Conservation (phyloP, 2,329 filamentous ascomycete species). For the Fusarium agapanthi region DNA sequence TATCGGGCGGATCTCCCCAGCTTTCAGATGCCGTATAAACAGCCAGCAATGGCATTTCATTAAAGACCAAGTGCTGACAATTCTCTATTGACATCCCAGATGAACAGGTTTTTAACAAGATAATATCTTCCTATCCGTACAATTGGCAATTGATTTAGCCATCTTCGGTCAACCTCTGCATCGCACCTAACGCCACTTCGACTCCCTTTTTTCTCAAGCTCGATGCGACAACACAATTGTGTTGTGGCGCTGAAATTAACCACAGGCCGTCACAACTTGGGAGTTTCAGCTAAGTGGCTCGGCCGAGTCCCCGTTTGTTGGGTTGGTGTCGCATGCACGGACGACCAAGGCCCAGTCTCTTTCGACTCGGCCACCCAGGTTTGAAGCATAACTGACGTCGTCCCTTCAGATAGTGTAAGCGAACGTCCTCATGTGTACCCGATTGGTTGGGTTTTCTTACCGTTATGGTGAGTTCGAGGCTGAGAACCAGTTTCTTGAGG, state of each 20-base stretch:
- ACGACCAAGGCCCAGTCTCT: background rate
- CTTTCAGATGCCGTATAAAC: background rate
- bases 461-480: background rate
- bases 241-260: fast-evolving
- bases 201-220: fast-evolving
- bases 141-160: background rate
- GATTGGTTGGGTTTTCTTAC: background rate
- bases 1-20: too few relatives aligned
- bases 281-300: background rate
- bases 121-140: too few relatives aligned
- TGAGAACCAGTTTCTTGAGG: background rate
- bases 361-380: background rate
- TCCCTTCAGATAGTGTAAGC: background rate
- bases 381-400: background rate
- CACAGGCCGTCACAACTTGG: background rate
- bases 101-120: background rate
- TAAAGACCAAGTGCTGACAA: fast-evolving
- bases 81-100: background rate
- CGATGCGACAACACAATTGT: background rate
- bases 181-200: background rate
- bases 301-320: background rate
- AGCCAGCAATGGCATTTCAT: background rate
- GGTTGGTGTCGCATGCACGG: background rate
- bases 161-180: background rate
- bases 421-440: fast-evolving